Percentiles rank a stretch among this genome's conserved stretches.
Conservation (phyloP, 2,329 filamentous ascomycete species). For the Xylariaceae sp. region DNA sequence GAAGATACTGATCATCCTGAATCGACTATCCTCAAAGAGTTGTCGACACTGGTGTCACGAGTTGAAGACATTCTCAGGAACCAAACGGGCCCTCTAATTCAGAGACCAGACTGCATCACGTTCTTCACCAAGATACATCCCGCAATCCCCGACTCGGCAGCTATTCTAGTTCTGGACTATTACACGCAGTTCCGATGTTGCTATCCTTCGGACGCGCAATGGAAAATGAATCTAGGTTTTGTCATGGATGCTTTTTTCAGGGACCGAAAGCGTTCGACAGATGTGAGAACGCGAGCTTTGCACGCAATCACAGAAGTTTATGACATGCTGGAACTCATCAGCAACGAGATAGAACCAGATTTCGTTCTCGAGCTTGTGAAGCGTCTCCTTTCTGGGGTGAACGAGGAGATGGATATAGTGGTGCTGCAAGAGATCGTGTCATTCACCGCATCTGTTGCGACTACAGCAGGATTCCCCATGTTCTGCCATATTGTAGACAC, state of each 20-base stretch:
- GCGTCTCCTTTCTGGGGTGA: constrained; percentile 55
- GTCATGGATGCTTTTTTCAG: constrained; percentile 60
- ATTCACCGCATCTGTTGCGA: constrained; percentile 60
- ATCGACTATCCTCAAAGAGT: constrained; percentile 38
- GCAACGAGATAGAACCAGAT: constrained; percentile 53
- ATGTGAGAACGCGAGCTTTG: constrained; percentile 58
- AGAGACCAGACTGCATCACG: constrained; percentile 59
- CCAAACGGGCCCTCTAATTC: constrained; percentile 47
- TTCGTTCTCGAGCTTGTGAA: constrained; percentile 55
- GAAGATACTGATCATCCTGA: constrained; percentile 36
- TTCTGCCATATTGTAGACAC: constrained; percentile 55
- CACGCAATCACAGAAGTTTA: constrained; percentile 56
- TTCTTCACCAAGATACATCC: constrained; percentile 60
- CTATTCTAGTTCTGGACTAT: constrained; percentile 59
- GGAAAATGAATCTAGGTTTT: constrained; percentile 58
- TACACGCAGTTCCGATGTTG: constrained; percentile 65
- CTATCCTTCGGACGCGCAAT: constrained; percentile 63
- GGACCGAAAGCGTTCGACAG: constrained; percentile 54
- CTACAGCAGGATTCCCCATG: constrained; percentile 51
- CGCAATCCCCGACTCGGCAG: constrained; percentile 59
- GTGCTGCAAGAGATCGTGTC: constrained; percentile 61
- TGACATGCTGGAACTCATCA: constrained; percentile 53
- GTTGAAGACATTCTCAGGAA: constrained; percentile 46
- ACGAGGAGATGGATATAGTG: constrained; percentile 57
- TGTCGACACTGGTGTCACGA: constrained; percentile 42